phyloP scores from a whole-genome alignment of 495 filamentous ascomycete species.

The Glonium stellatum region DNA sequence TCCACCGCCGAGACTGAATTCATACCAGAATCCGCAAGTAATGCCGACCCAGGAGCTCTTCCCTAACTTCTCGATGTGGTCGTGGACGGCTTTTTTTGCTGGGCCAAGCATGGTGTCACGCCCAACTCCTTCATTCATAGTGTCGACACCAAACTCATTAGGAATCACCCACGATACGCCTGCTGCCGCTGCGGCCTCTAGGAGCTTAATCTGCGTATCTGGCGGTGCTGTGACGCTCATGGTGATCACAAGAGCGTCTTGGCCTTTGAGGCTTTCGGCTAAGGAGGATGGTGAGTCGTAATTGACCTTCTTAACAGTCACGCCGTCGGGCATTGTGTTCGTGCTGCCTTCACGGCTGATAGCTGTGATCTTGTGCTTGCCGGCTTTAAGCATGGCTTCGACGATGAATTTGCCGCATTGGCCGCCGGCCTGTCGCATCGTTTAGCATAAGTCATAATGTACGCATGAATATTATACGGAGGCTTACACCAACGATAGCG shows the following conservation, averaged over 20 bases:
- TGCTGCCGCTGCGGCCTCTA: constrained; percentile 55
- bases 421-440: constrained; percentile 49
- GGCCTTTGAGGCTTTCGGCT: constrained; percentile 42
- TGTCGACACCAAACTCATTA: constrained; percentile 48
- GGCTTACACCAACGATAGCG: constrained; percentile 21
- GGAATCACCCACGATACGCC: constrained; percentile 56
- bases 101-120: constrained; percentile 34
- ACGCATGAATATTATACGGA: not conserved
- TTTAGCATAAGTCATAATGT: not conserved
- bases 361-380: constrained; percentile 51
- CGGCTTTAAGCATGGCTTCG: constrained; percentile 42
- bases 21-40: constrained; percentile 44
- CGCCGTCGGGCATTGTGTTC: constrained; percentile 36
- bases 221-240: constrained; percentile 39
- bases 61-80: constrained; percentile 41
- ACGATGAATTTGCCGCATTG: constrained; percentile 49
- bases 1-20: constrained; percentile 23
- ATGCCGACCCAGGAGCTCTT: constrained; percentile 47
- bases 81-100: constrained; percentile 9
- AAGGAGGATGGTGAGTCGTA: constrained; percentile 40
- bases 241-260: constrained; percentile 57
- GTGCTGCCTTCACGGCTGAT: constrained; percentile 45
- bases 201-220: constrained; percentile 43
- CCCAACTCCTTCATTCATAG: constrained; percentile 32
- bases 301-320: constrained; percentile 40